phyloP scores from a whole-genome alignment of 352 stramenopile genomes.

The Phytophthora litchii region DNA sequence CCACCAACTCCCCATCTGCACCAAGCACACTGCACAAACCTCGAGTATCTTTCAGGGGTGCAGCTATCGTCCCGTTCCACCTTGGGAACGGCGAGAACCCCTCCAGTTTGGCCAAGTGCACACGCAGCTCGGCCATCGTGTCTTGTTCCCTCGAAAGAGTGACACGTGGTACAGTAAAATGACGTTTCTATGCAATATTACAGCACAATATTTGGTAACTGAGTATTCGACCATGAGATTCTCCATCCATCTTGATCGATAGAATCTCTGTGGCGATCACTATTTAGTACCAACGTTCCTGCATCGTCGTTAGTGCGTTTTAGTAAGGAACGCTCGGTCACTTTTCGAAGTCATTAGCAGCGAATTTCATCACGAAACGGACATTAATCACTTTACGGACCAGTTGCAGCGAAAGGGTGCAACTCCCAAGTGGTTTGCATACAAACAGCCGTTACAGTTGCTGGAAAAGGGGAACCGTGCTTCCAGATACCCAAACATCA shows the following conservation, averaged over 20 bases:
- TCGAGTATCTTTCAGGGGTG: background rate
- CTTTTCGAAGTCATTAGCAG: background rate
- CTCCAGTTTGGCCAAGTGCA: slow-evolving; percentile 43
- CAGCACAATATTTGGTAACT: background rate
- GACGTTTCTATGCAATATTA: slow-evolving; percentile 15
- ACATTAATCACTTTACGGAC: slow-evolving; percentile 11
- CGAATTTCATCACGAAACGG: background rate
- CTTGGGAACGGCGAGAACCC: slow-evolving; percentile 55
- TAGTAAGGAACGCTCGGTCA: background rate
- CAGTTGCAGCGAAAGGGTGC: slow-evolving; percentile 14
- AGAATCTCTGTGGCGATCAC: too few relatives aligned
- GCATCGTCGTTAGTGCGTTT: background rate
- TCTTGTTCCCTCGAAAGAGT: slow-evolving; percentile 12
- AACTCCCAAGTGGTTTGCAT: slow-evolving; percentile 21
- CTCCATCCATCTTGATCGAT: slow-evolving; percentile 23
- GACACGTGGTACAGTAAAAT: slow-evolving; percentile 6
- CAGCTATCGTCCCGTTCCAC: slow-evolving; percentile 61
- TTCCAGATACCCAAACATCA: slow-evolving; percentile 25
- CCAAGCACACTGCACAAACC: slow-evolving; percentile 54
- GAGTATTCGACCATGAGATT: slow-evolving; percentile 13
- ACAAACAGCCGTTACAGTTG: slow-evolving; percentile 26
- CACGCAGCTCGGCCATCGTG: slow-evolving; percentile 34
- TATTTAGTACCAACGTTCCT: too few relatives aligned
- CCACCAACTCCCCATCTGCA: slow-evolving; percentile 54
- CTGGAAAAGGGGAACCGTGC: slow-evolving; percentile 10